phyloP scores from a whole-genome alignment of 768 basidiomycete species.

The Vararia minispora region DNA sequence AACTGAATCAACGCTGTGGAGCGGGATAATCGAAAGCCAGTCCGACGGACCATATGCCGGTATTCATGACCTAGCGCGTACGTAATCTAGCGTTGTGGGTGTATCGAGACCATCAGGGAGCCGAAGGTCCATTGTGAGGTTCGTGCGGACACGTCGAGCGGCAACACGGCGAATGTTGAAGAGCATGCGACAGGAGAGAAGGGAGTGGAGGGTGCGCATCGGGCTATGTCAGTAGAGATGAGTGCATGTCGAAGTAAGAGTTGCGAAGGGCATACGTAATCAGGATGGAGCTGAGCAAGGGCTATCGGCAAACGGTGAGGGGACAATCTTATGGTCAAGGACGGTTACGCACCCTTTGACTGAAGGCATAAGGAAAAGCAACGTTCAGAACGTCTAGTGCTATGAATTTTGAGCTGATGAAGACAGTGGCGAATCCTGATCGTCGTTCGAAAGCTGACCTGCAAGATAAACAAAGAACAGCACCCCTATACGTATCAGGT shows the following conservation, averaged over 20 bases:
- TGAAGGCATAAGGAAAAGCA: not conserved
- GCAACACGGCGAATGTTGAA: not conserved
- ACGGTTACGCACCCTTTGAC: too few species aligned
- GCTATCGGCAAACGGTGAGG: not conserved
- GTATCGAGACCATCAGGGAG: too few species aligned
- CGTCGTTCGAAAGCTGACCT: not conserved
- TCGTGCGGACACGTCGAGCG: not conserved
- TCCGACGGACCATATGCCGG: too few species aligned
- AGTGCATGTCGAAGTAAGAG: not conserved
- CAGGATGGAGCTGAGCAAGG: not conserved
- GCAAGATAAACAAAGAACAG: not conserved
- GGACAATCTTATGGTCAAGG: not conserved
- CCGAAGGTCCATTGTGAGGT: too few species aligned
- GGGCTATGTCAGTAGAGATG: not conserved
- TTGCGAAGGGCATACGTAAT: not conserved
- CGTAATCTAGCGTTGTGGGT: too few species aligned
- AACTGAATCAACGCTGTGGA: too few species aligned
- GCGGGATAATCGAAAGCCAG: too few species aligned
- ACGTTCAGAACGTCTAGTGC: not conserved
- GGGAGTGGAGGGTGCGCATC: not conserved
- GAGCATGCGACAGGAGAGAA: not conserved
- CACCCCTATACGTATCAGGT: too few species aligned
- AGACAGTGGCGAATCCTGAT: too few species aligned
- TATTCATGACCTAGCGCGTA: too few species aligned
- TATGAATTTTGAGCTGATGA: not conserved